A percentile compares a stretch with the other conserved stretches of the same genome.
Conservation (phyloP, 2,329 filamentous ascomycete species). For the Fusarium chlamydosporum region DNA sequence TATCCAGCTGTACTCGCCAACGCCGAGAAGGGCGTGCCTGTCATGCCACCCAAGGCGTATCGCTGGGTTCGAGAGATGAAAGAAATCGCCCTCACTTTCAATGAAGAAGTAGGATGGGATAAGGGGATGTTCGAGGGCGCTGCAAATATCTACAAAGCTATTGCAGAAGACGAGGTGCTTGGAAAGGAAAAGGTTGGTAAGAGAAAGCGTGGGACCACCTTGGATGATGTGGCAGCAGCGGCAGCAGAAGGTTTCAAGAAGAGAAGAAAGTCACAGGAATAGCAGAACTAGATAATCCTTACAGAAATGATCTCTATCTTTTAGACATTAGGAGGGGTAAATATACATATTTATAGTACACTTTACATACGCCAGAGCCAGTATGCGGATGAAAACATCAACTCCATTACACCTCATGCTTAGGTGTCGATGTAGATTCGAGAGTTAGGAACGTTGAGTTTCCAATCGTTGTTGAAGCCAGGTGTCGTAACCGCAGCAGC, state of each 20-base stretch:
- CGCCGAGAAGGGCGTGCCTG: slow-evolving; percentile 66
- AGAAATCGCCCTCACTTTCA: slow-evolving; percentile 77
- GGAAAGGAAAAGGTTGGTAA: slow-evolving; percentile 71
- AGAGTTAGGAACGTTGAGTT: slow-evolving; percentile 56
- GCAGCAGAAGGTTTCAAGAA: slow-evolving; percentile 63
- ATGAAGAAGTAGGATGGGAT: slow-evolving; percentile 73
- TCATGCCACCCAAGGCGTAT: slow-evolving; percentile 81
- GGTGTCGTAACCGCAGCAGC: slow-evolving; percentile 46
- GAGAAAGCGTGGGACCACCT: slow-evolving; percentile 68
- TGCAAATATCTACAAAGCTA: slow-evolving; percentile 71
- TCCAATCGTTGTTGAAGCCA: slow-evolving; percentile 53
- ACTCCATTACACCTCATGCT: slow-evolving; percentile 10
- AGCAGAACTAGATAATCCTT: not conserved
- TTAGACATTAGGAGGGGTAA: slow-evolving; percentile 17
- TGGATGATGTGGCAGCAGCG: slow-evolving; percentile 69
- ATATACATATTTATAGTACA: slow-evolving; percentile 32
- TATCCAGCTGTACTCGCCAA: slow-evolving; percentile 62
- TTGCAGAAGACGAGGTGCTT: slow-evolving; percentile 73
- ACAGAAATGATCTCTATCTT: not conserved
- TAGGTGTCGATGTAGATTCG: slow-evolving; percentile 47
- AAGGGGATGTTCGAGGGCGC: slow-evolving; percentile 70
- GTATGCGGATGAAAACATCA: not conserved
- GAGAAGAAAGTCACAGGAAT: slow-evolving; percentile 56
- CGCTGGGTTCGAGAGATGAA: slow-evolving; percentile 84
- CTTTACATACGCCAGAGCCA: not conserved